phyloP scores from a whole-genome alignment of 768 basidiomycete genomes.

The Mycena vitilis region DNA sequence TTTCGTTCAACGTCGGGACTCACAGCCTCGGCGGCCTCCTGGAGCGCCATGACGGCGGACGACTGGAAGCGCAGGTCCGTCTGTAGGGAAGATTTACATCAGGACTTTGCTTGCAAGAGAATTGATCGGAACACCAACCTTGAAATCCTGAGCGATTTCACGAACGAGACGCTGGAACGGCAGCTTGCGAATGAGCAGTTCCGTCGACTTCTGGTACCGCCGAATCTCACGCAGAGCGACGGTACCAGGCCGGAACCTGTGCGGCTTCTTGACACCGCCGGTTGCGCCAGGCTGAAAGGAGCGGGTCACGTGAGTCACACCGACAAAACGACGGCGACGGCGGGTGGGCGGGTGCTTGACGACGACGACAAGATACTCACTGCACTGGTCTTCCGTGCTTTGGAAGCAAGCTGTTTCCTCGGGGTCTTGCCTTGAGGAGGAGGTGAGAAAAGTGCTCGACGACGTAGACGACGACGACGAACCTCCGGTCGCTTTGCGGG shows the following conservation, averaged over 20 bases:
- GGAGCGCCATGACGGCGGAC: constrained; percentile 92
- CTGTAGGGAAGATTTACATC: constrained; percentile 47
- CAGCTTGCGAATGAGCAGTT: constrained; percentile 98
- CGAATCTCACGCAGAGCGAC: constrained; percentile 99
- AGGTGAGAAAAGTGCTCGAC: constrained; percentile 35
- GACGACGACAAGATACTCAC: constrained; percentile 56
- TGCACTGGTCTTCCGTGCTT: constrained; percentile 90
- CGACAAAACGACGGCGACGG: constrained; percentile 29
- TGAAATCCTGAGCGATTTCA: constrained; percentile 97
- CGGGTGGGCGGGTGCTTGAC: too few species aligned
- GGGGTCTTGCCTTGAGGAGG: constrained; percentile 79
- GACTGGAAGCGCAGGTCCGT: constrained; percentile 96
- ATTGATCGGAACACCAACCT: constrained; percentile 55
- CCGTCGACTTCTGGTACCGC: constrained; percentile 98
- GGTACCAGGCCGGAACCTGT: constrained; percentile 96
- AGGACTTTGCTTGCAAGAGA: constrained; percentile 24
- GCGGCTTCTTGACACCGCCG: constrained; percentile 99
- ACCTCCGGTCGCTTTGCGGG: constrained; percentile 99
- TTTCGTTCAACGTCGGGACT: constrained; percentile 4
- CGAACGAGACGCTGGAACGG: constrained; percentile 99
- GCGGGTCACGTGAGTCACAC: constrained; percentile 24
- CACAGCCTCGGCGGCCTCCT: constrained; percentile 88
- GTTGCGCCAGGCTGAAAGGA: constrained; percentile 64
- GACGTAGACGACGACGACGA: constrained; percentile 45
- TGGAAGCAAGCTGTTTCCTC: constrained; percentile 96